Evolutionary conservation across 78 protist genomes (phyloP).

Genomic region (Protostelium mycophagum): DNA sequence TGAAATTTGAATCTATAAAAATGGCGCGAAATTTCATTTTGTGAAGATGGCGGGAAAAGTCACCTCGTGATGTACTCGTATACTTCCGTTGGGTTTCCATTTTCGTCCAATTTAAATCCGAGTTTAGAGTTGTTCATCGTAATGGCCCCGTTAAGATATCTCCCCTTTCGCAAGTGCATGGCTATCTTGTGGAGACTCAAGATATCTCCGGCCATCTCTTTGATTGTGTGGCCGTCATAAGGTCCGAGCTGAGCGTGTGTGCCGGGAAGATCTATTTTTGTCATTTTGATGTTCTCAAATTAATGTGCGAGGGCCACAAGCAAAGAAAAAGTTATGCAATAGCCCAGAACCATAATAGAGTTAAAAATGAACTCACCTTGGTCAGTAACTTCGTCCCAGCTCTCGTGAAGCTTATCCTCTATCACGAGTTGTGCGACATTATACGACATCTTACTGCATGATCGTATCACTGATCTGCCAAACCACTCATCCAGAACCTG

Average conservation of each 20-base stretch:
- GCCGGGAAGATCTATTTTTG: not conserved
- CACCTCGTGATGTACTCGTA: conserved; percentile 31
- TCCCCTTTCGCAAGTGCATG: conserved; percentile 10
- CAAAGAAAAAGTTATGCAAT: too few species aligned
- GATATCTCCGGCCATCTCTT: not conserved
- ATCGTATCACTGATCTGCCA: conserved; percentile 84
- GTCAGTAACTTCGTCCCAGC: conserved; percentile 17
- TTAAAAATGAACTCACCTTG: conserved; percentile 7
- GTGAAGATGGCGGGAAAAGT: too few species aligned
- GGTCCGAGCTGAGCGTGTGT: not conserved
- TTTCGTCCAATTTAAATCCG: conserved; percentile 59
- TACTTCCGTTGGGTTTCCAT: conserved; percentile 68
- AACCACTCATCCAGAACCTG: conserved; percentile 54
- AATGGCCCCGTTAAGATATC: conserved; percentile 54
- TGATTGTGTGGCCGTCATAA: not conserved
- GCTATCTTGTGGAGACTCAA: conserved; percentile 29
- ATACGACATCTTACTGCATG: conserved; percentile 80
- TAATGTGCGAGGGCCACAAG: too few species aligned
- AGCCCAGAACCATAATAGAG: too few species aligned
- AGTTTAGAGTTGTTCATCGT: conserved; percentile 54
- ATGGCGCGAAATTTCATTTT: not conserved
- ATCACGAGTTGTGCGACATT: conserved; percentile 69
- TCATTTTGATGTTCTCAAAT: not conserved
- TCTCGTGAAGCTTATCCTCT: conserved; percentile 16
- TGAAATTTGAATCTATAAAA: not conserved